These are phyloP conservation scores for Russula sp. DNA, from an alignment of 768 basidiomycete species.

Conservation along the genomic window DNA sequence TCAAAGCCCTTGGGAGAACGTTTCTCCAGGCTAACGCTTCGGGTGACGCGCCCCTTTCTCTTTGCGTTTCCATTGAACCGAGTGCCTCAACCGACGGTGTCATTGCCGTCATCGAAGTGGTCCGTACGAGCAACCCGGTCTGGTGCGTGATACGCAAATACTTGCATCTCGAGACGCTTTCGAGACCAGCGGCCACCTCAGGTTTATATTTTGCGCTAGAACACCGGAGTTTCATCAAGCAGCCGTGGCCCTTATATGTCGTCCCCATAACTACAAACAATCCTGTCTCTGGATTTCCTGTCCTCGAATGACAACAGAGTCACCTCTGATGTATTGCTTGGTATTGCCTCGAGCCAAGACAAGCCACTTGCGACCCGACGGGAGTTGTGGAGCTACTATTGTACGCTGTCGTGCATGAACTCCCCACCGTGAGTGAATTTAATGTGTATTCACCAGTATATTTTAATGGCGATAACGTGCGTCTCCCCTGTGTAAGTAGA, in stretches of 20 bases:
- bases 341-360: conserved; percentile 25
- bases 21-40: neutral
- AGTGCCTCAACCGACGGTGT: neutral
- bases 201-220: too few species aligned
- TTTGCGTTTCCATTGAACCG: neutral
- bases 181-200: too few species aligned
- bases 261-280: neutral
- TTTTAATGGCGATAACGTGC: conserved; percentile 71
- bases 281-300: neutral
- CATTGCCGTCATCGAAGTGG: neutral
- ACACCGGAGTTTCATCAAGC: neutral
- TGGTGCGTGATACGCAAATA: too few species aligned
- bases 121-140: neutral
- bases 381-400: conserved; percentile 76
- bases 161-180: too few species aligned
- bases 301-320: neutral
- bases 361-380: conserved; percentile 67
- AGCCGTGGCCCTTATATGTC: neutral
- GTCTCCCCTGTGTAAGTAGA: neutral
- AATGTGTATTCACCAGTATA: conserved; percentile 45
- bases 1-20: neutral
- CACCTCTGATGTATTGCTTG: neutral
- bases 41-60: neutral
- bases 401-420: conserved; percentile 35
- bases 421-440: neutral